Percentiles rank a stretch among this genome's conserved stretches.
Evolutionary conservation across 179 eudicot genomes (phyloP).

Genomic region (Drosera spatulata): DNA sequence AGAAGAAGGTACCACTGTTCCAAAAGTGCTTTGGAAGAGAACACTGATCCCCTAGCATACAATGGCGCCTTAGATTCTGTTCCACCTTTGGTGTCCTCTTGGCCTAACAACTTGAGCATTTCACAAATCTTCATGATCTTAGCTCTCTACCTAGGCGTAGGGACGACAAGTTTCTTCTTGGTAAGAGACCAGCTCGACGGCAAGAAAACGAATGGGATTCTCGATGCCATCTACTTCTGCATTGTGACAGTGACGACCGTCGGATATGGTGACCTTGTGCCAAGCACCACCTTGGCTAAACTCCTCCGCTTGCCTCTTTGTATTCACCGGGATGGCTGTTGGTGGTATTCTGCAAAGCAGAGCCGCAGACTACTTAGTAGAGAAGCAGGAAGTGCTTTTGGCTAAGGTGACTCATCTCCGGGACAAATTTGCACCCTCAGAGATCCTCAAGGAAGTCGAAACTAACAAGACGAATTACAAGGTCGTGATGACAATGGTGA

Average conservation of each 20-base stretch:
- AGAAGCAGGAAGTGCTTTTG: conserved; percentile 58
- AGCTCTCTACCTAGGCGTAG: conserved; percentile 40
- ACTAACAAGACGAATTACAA: conserved; percentile 53
- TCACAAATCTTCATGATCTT: conserved; percentile 30
- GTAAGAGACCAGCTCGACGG: conserved; percentile 44
- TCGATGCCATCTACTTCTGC: conserved; percentile 82
- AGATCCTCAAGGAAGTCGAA: conserved; percentile 42
- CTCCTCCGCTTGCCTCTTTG: conserved; percentile 67
- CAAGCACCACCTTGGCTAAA: conserved; percentile 42
- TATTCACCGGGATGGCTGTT: conserved; percentile 68
- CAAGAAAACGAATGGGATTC: conserved; percentile 40
- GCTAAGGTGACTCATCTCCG: conserved; percentile 39
- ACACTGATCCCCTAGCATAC: conserved; percentile 15
- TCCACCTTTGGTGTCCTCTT: conserved; percentile 11
- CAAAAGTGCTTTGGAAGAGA: conserved; percentile 35
- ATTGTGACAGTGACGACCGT: conserved; percentile 90
- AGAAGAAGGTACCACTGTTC: conserved; percentile 32
- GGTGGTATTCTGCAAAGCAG: conserved; percentile 50
- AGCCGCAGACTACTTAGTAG: conserved; percentile 70
- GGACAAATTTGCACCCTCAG: conserved; percentile 22
- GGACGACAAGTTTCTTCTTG: conserved; percentile 53
- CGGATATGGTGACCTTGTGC: conserved; percentile 91
- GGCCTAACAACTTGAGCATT: conserved; percentile 18
- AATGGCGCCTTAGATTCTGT: conserved; percentile 2
- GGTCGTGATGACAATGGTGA: conserved; percentile 20